Conservation (phyloP, 2,329 filamentous ascomycete genomes). For the Colletotrichum zoysiae region DNA sequence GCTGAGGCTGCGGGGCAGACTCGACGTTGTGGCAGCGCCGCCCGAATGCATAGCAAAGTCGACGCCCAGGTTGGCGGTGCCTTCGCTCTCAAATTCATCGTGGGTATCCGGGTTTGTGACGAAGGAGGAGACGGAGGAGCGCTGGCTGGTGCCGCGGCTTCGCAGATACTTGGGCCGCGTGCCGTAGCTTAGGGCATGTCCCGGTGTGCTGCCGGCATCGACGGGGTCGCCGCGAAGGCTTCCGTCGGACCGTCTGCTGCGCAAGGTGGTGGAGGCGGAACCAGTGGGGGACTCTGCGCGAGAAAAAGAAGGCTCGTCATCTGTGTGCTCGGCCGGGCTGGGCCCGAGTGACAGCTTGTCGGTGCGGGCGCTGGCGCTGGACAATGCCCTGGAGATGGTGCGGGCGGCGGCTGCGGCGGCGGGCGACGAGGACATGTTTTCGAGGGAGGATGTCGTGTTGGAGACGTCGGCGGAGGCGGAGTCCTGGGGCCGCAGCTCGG, state of each 20-base stretch:
- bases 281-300: conserved; percentile 48
- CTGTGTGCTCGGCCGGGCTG: conserved; percentile 43
- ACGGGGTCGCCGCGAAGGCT: conserved; percentile 48
- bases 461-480: conserved; percentile 48
- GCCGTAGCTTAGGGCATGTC: conserved; percentile 60
- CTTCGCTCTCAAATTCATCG: conserved; percentile 78
- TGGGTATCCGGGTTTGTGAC: conserved; percentile 65
- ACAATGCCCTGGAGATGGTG: conserved; percentile 65
- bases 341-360: conserved; percentile 46
- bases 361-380: conserved; percentile 54
- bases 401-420: conserved; percentile 67
- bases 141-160: conserved; percentile 68
- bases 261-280: conserved; percentile 45
- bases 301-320: conserved; percentile 47
- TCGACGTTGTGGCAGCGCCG: conserved; percentile 73
- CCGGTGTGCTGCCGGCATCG: conserved; percentile 62
- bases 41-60: conserved; percentile 89
- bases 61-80: conserved; percentile 73
- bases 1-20: conserved; percentile 63
- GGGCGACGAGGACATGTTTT: conserved; percentile 68
- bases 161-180: conserved; percentile 69
- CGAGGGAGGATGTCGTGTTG: conserved; percentile 64
- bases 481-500: conserved; percentile 42
- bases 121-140: conserved; percentile 72
- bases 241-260: conserved; percentile 51